A percentile compares a stretch with the other conserved stretches of the same genome.
These are phyloP conservation scores for Coelastrella sp. DNA, from an alignment of 139 green algal species.

Conservation along the genomic window DNA sequence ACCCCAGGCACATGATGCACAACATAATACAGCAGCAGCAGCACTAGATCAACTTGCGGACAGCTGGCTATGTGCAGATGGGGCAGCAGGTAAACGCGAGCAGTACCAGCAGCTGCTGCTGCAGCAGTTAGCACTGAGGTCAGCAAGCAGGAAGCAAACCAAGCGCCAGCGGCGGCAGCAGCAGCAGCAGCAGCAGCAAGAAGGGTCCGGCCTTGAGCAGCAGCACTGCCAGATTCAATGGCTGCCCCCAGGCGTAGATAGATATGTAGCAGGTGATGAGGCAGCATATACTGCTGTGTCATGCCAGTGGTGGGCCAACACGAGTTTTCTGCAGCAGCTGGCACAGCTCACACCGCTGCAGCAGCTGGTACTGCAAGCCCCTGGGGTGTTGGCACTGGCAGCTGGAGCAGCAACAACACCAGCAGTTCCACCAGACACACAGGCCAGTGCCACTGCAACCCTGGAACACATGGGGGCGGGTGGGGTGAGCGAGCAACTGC, in stretches of 20 bases:
- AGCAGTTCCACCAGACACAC: slow-evolving; percentile 4
- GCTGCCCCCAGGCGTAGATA: not conserved
- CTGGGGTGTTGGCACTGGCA: slow-evolving; percentile 1
- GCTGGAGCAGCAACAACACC: not conserved
- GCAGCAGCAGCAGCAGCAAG: slow-evolving; percentile 9
- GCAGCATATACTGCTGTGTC: not conserved
- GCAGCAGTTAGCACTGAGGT: too few relatives aligned
- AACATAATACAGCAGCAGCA: slow-evolving; percentile 1
- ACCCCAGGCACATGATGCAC: too few relatives aligned
- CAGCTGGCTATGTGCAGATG: not conserved
- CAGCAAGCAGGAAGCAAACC: not conserved
- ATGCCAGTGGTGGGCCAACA: slow-evolving; percentile 10
- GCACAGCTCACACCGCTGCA: slow-evolving; percentile 1
- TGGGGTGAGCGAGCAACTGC: not conserved
- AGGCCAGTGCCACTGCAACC: not conserved
- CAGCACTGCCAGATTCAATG: not conserved
- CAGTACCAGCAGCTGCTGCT: too few relatives aligned
- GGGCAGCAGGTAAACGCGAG: too few relatives aligned
- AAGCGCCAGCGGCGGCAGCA: slow-evolving; percentile 5
- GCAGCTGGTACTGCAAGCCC: slow-evolving; percentile 36
- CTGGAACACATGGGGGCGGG: not conserved
- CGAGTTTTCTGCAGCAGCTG: not conserved
- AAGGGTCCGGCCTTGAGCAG: not conserved
- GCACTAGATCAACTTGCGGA: not conserved
- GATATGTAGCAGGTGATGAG: not conserved